Conservation (phyloP, 805 yeast genomes). For the Wickerhamomyces chambardii region DNA sequence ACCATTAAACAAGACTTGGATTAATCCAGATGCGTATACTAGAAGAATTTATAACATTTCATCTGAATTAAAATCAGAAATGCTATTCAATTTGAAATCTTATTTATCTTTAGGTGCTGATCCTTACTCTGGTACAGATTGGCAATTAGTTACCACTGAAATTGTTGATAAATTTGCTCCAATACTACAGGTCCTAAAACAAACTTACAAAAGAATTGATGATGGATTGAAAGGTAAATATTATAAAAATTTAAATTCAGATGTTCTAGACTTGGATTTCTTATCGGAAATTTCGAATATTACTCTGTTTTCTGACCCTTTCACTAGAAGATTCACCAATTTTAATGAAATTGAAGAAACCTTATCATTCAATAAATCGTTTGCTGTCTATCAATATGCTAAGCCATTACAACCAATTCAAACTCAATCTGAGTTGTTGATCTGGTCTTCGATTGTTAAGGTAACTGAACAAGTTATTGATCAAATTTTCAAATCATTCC, state of each 20-base stretch:
- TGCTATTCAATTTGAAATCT: conserved; percentile 25
- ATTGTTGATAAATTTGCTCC: conserved; percentile 49
- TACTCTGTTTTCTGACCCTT: conserved; percentile 31
- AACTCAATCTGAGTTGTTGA: conserved; percentile 33
- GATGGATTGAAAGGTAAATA: conserved; percentile 1
- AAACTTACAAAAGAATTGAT: conserved; percentile 19
- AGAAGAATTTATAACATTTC: conserved; percentile 29
- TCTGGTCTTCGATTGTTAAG: conserved; percentile 36
- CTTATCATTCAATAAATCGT: conserved; percentile 12
- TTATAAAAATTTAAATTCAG: conserved; percentile 1
- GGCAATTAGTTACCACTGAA: conserved; percentile 43
- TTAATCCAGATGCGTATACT: conserved; percentile 38
- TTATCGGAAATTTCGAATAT: conserved; percentile 22
- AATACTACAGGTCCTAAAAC: conserved; percentile 29
- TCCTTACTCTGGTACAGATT: conserved; percentile 36
- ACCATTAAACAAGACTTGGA: conserved; percentile 39
- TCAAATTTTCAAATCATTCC: conserved; percentile 25
- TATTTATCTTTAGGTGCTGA: conserved; percentile 22
- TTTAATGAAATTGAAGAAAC: conserved; percentile 7
- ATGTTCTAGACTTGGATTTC: not conserved
- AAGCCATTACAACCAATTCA: conserved; percentile 29
- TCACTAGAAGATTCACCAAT: conserved; percentile 34
- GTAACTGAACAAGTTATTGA: conserved; percentile 30
- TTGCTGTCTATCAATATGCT: conserved; percentile 37
- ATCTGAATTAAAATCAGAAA: conserved; percentile 20